Percentiles rank a stretch among this genome's conserved stretches.
phyloP scores from a whole-genome alignment of 1,284 basidiomycete genomes.

The Thecaphora thlaspeos region DNA sequence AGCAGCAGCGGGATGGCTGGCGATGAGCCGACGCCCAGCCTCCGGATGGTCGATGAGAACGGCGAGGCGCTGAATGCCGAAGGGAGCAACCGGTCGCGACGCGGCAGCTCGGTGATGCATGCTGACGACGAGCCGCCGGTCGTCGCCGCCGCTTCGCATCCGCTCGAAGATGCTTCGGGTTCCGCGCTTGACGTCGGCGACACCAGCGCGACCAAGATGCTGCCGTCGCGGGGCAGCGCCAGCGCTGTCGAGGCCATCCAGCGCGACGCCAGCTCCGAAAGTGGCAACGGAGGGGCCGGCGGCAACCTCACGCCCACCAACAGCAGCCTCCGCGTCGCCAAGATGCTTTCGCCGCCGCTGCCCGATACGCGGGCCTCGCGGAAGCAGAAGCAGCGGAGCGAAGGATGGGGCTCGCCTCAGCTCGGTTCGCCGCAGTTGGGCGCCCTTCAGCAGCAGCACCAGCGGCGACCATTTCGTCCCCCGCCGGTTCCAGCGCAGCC shows the following conservation, averaged over 20 bases:
- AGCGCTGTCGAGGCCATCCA: background rate
- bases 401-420: constrained; percentile 28
- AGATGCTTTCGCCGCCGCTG: constrained; percentile 23
- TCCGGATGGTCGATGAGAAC: constrained; percentile 29
- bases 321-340: constrained; percentile 17
- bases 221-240: background rate
- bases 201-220: constrained; percentile 7
- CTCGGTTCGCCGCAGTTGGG: constrained; percentile 4
- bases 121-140: constrained; percentile 11
- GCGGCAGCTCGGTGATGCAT: constrained; percentile 1
- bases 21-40: constrained; percentile 15
- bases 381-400: constrained; percentile 45
- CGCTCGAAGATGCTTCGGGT: constrained; percentile 15
- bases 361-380: constrained; percentile 37
- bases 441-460: constrained; percentile 3
- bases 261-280: background rate
- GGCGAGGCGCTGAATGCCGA: constrained; percentile 30
- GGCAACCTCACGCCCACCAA: constrained; percentile 21
- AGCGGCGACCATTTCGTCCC: constrained; percentile 13
- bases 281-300: constrained; percentile 6
- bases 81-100: constrained; percentile 9
- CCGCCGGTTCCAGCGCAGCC: constrained; percentile 41
- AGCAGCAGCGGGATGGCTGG: background rate
- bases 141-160: constrained; percentile 27
- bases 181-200: constrained; percentile 3